A percentile compares a stretch with the other conserved stretches of the same genome.
Evolutionary conservation across 345 rosid species (phyloP).

Genomic region (Fremontodendron californicum): DNA sequence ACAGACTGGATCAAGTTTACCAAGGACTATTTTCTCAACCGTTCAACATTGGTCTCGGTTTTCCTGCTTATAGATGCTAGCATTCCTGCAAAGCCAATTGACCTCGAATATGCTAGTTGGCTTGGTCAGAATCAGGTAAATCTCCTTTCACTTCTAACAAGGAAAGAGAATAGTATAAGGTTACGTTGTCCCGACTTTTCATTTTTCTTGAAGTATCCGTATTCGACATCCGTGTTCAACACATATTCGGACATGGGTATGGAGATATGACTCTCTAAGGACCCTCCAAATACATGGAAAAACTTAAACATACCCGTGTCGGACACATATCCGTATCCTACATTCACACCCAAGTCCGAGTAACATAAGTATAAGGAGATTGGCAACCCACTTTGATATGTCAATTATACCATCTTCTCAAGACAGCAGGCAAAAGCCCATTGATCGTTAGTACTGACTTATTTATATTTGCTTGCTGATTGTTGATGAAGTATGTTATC

Average conservation of each 20-base stretch:
- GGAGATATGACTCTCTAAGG: too few relatives aligned
- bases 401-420: background rate
- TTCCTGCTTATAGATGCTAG: slow-evolving; percentile 94
- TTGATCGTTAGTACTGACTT: background rate
- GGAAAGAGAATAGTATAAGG: background rate
- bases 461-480: background rate
- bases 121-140: slow-evolving; percentile 94
- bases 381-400: background rate
- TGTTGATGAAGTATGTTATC: background rate
- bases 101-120: slow-evolving; percentile 97
- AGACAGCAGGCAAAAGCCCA: background rate
- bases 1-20: slow-evolving; percentile 81
- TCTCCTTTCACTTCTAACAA: background rate
- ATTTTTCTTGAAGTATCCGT: too few relatives aligned
- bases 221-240: too few relatives aligned
- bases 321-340: too few relatives aligned
- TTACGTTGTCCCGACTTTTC: too few relatives aligned
- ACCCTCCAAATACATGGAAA: too few relatives aligned
- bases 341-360: too few relatives aligned
- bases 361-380: background rate
- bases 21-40: slow-evolving; percentile 79
- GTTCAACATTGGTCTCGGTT: slow-evolving; percentile 76
- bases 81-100: slow-evolving; percentile 81
- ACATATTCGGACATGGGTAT: too few relatives aligned
- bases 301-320: too few relatives aligned